A percentile compares a stretch with the other conserved stretches of the same genome.
These are phyloP conservation scores for Eucalyptus cloeziana DNA, from an alignment of 345 rosid species.

Conservation along the genomic window DNA sequence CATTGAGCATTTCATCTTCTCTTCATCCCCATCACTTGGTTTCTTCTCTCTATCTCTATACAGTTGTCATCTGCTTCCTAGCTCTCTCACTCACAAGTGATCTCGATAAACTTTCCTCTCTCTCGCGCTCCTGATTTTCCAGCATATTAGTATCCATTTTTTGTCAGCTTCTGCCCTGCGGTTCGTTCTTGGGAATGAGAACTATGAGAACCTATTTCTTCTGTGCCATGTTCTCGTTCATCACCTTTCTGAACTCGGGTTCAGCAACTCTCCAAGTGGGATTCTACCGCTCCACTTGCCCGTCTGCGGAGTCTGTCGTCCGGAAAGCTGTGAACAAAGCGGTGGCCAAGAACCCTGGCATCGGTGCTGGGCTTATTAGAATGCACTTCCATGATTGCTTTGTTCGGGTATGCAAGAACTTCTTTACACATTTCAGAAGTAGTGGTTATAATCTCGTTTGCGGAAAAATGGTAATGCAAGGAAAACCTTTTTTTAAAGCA, in stretches of 20 bases:
- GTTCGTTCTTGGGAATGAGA: not conserved
- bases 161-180: not conserved
- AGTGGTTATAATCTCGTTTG: not conserved
- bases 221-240: not conserved
- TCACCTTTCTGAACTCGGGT: not conserved
- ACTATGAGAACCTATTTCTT: not conserved
- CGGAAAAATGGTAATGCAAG: not conserved
- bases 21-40: no score
- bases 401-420: not conserved
- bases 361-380: conserved; percentile 5
- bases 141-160: not conserved
- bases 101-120: no score
- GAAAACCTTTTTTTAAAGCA: not conserved
- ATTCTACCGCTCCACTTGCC: conserved; percentile 5
- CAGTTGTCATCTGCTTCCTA: no score
- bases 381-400: conserved; percentile 19
- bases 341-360: not conserved
- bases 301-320: not conserved
- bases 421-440: not conserved
- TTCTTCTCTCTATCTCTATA: no score
- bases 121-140: no score
- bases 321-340: not conserved
- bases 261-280: not conserved
- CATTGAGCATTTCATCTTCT: no score
- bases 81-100: no score